Evolutionary conservation across 768 basidiomycete genomes (phyloP).

Genomic region (Psilocybe azurescens): DNA sequence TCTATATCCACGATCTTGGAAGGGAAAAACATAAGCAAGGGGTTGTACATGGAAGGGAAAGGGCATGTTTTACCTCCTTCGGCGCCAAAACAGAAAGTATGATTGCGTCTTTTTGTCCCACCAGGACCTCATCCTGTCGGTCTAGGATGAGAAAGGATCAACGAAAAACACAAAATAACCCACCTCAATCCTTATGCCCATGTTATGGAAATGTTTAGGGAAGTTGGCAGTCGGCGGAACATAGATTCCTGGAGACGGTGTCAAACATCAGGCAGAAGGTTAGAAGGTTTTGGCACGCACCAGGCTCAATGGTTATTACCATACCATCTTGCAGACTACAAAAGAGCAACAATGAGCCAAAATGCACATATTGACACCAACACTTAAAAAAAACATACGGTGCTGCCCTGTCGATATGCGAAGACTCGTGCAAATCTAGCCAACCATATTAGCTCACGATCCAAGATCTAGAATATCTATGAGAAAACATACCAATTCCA

Average conservation of each 20-base stretch:
- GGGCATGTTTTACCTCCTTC: slow-evolving; percentile 67
- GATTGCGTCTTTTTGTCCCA: slow-evolving; percentile 62
- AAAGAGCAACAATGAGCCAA: neutral
- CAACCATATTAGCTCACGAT: neutral
- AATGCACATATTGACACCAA: neutral
- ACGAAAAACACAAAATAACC: neutral
- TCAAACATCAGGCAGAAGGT: neutral
- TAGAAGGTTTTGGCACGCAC: slow-evolving; percentile 35
- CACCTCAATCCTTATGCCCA: slow-evolving; percentile 93
- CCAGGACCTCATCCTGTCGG: slow-evolving; percentile 75
- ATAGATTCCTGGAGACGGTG: slow-evolving; percentile 65
- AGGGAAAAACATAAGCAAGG: slow-evolving; percentile 4
- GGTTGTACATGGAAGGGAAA: neutral
- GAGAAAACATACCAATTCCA: slow-evolving; percentile 53
- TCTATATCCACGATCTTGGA: slow-evolving; percentile 75
- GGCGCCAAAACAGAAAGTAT: slow-evolving; percentile 78
- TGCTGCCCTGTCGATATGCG: slow-evolving; percentile 56
- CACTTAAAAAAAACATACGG: slow-evolving; percentile 42
- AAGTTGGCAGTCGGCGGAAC: slow-evolving; percentile 82
- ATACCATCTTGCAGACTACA: slow-evolving; percentile 79
- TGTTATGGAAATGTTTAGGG: slow-evolving; percentile 88
- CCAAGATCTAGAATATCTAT: slow-evolving; percentile 2
- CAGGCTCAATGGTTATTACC: slow-evolving; percentile 93
- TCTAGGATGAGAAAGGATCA: slow-evolving; percentile 1
- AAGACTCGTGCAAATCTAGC: slow-evolving; percentile 89